Conservation (phyloP, 2,329 filamentous ascomycete genomes). For the Diplodia corticola region DNA sequence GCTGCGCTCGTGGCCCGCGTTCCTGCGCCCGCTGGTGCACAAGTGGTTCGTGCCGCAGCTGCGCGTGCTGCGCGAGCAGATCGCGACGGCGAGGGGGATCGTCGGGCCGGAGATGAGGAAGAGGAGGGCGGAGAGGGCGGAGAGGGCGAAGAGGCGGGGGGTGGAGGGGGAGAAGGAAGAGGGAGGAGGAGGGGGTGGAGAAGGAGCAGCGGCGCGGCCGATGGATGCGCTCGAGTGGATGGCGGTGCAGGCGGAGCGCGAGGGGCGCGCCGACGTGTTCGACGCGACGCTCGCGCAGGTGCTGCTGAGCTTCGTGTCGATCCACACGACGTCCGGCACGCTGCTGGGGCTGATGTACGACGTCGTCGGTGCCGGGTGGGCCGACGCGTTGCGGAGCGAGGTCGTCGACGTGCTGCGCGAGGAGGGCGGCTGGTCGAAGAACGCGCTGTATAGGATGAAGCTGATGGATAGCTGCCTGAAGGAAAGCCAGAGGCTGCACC, state of each 20-base stretch:
- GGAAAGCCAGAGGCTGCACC: constrained; percentile 36
- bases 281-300: not conserved
- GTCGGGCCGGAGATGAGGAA: not conserved
- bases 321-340: constrained; percentile 3
- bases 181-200: not conserved
- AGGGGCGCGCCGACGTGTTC: not conserved
- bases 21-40: constrained; percentile 31
- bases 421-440: not conserved
- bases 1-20: constrained; percentile 38
- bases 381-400: constrained; percentile 24
- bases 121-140: not conserved
- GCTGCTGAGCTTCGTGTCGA: not conserved
- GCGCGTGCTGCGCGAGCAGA: not conserved
- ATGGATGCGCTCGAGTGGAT: not conserved
- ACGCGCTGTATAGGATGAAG: constrained; percentile 36
- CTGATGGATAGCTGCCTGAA: constrained; percentile 46
- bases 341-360: not conserved
- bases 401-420: constrained; percentile 8
- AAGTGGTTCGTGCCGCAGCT: not conserved
- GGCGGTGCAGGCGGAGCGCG: not conserved
- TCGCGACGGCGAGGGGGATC: not conserved
- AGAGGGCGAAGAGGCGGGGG: not conserved
- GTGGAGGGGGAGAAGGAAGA: not conserved
- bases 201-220: not conserved
- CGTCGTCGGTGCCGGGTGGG: constrained; percentile 17